A percentile compares a stretch with the other conserved stretches of the same genome.
phyloP scores from a whole-genome alignment of 163 green algal genomes.

The Picocystis sp. region DNA sequence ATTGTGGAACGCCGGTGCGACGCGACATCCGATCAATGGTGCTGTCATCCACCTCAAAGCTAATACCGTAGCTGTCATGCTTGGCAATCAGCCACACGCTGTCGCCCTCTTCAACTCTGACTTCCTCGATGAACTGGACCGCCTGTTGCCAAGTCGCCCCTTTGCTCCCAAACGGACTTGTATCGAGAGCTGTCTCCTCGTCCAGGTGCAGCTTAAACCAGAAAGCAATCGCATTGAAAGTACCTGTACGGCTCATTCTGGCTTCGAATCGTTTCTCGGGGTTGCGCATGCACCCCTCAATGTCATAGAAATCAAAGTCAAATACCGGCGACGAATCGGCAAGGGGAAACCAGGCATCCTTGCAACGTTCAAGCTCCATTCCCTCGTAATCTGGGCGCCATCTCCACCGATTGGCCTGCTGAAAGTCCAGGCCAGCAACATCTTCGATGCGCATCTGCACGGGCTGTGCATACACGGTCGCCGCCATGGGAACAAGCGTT shows the following conservation, averaged over 20 bases:
- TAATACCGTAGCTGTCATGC: slow-evolving; percentile 58
- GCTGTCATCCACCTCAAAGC: slow-evolving; percentile 21
- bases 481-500: slow-evolving; percentile 27
- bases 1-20: slow-evolving; percentile 14
- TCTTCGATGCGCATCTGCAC: slow-evolving; percentile 26
- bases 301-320: slow-evolving; percentile 45
- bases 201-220: slow-evolving; percentile 66
- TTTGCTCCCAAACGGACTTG: slow-evolving; percentile 28
- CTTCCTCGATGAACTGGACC: slow-evolving; percentile 44
- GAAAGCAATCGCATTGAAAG: slow-evolving; percentile 55
- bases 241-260: slow-evolving; percentile 15
- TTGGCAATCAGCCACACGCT: slow-evolving; percentile 21
- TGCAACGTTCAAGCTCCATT: slow-evolving; percentile 25
- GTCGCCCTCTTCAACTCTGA: slow-evolving; percentile 18
- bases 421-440: slow-evolving; percentile 23
- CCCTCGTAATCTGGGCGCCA: slow-evolving; percentile 53
- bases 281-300: slow-evolving; percentile 23
- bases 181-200: slow-evolving; percentile 33
- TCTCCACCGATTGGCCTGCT: slow-evolving; percentile 27
- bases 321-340: slow-evolving; percentile 26
- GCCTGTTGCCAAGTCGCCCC: slow-evolving; percentile 43
- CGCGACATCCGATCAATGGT: neutral
- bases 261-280: slow-evolving; percentile 17
- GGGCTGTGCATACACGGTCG: slow-evolving; percentile 38
- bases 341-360: slow-evolving; percentile 11